Percentiles rank a stretch among this genome's conserved stretches.
These are phyloP conservation scores for Coniochaeta hoffmannii DNA, from an alignment of 2,329 filamentous ascomycete species.

Conservation along the genomic window DNA sequence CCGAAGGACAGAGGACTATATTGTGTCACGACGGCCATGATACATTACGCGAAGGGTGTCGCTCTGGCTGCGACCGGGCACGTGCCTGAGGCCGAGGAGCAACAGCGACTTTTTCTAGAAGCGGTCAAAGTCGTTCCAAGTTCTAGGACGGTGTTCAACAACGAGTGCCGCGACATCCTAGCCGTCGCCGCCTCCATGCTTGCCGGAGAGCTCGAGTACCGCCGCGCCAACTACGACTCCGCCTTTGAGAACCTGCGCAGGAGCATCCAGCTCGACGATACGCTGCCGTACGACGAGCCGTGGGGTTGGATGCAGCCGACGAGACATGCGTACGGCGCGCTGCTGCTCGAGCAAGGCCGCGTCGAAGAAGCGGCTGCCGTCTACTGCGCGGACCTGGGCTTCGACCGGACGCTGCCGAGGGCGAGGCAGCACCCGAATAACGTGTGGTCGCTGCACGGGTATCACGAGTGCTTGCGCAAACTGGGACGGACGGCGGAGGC, in stretches of 20 bases:
- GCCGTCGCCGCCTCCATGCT: constrained; percentile 60
- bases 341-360: constrained; percentile 60
- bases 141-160: constrained; percentile 62
- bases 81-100: constrained; percentile 44
- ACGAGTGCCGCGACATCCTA: constrained; percentile 56
- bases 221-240: constrained; percentile 45
- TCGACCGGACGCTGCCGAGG: constrained; percentile 53
- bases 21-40: constrained; percentile 61
- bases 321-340: constrained; percentile 61
- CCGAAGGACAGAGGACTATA: constrained; percentile 56
- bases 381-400: constrained; percentile 55
- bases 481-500: constrained; percentile 40
- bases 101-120: constrained; percentile 38
- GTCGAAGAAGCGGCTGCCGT: constrained; percentile 46
- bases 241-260: constrained; percentile 54
- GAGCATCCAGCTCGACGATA: constrained; percentile 53
- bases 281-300: constrained; percentile 63
- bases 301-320: constrained; percentile 77
- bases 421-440: constrained; percentile 64
- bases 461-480: constrained; percentile 58
- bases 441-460: constrained; percentile 68
- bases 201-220: constrained; percentile 67
- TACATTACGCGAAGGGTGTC: constrained; percentile 60
- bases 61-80: constrained; percentile 53
- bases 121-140: constrained; percentile 45